A percentile compares a stretch with the other conserved stretches of the same genome.
phyloP scores from a whole-genome alignment of 257 asterid species.

The Voacanga thouarsii region DNA sequence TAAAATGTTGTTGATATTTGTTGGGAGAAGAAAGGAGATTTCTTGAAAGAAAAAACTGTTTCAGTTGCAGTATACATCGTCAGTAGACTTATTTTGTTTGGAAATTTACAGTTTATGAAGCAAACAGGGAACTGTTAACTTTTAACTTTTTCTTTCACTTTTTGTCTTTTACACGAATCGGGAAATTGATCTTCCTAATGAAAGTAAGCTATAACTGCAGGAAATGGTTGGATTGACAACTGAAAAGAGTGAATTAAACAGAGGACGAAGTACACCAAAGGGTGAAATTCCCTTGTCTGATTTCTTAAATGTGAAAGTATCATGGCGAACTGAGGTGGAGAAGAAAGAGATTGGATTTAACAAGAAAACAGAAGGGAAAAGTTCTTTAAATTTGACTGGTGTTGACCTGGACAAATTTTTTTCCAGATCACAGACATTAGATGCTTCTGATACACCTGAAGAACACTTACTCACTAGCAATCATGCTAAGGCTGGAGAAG shows the following conservation, averaged over 20 bases:
- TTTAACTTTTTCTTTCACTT: not conserved
- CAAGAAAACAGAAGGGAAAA: conserved; percentile 34
- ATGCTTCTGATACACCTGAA: conserved; percentile 27
- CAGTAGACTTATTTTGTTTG: not conserved
- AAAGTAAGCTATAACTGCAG: conserved; percentile 44
- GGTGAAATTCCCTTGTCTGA: conserved; percentile 50
- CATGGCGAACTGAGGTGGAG: conserved; percentile 50
- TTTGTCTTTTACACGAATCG: not conserved
- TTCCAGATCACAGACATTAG: conserved; percentile 29
- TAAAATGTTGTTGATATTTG: not conserved
- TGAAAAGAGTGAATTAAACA: conserved; percentile 38
- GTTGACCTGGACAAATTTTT: conserved; percentile 63
- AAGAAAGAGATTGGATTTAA: conserved; percentile 33
- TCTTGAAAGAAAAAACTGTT: not conserved
- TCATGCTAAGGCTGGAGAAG: conserved; percentile 26
- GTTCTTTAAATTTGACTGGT: conserved; percentile 42
- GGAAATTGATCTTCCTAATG: conserved; percentile 10
- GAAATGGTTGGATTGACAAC: conserved; percentile 53
- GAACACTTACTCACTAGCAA: conserved; percentile 28
- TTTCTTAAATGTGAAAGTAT: conserved; percentile 52
- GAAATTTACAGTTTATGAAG: not conserved
- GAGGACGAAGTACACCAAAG: conserved; percentile 45
- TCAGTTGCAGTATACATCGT: not conserved
- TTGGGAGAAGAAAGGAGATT: not conserved
- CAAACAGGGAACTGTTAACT: conserved; percentile 1